Percentiles rank a stretch among this genome's conserved stretches.
These are phyloP conservation scores for Agaricus sinodeliciosus DNA, from an alignment of 768 basidiomycete genomes.

Conservation along the genomic window DNA sequence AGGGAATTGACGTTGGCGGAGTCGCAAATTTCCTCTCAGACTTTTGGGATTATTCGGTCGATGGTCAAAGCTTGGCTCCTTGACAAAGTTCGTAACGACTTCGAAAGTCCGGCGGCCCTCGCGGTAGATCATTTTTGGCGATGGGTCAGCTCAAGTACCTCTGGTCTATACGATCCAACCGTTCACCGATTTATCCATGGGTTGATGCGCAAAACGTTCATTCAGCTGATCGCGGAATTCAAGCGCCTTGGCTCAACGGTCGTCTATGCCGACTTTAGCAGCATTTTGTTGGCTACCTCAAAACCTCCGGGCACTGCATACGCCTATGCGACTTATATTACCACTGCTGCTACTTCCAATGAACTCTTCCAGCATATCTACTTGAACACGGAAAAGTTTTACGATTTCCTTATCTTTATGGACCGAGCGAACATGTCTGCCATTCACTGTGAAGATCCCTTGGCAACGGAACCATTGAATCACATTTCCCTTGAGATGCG, in stretches of 20 bases:
- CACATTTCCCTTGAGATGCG: constrained; percentile 72
- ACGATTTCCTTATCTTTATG: constrained; percentile 94
- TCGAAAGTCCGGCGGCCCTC: constrained; percentile 57
- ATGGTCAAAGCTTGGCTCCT: constrained; percentile 91
- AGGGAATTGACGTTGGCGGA: constrained; percentile 84
- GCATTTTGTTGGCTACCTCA: constrained; percentile 85
- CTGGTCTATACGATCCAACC: constrained; percentile 87
- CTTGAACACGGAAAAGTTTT: constrained; percentile 81
- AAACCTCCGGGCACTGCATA: constrained; percentile 94
- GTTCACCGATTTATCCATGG: constrained; percentile 91
- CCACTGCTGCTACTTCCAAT: constrained; percentile 87
- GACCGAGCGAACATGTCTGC: constrained; percentile 90
- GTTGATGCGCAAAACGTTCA: constrained; percentile 96
- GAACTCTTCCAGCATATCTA: constrained; percentile 94
- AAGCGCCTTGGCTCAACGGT: constrained; percentile 90
- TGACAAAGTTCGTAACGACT: constrained; percentile 70
- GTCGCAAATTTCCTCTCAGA: constrained; percentile 79
- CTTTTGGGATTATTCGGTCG: constrained; percentile 75
- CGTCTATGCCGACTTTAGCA: constrained; percentile 89
- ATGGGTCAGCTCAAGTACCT: constrained; percentile 84
- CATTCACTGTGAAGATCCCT: constrained; percentile 76
- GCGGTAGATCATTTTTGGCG: constrained; percentile 95
- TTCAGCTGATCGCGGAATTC: constrained; percentile 95
- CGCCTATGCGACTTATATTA: constrained; percentile 94
- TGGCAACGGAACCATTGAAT: constrained; percentile 60